Percentiles rank a stretch among this genome's conserved stretches.
Evolutionary conservation across 192 early-diverging fungal genomes (phyloP).

Genomic region (Paraglomus brasilianum): DNA sequence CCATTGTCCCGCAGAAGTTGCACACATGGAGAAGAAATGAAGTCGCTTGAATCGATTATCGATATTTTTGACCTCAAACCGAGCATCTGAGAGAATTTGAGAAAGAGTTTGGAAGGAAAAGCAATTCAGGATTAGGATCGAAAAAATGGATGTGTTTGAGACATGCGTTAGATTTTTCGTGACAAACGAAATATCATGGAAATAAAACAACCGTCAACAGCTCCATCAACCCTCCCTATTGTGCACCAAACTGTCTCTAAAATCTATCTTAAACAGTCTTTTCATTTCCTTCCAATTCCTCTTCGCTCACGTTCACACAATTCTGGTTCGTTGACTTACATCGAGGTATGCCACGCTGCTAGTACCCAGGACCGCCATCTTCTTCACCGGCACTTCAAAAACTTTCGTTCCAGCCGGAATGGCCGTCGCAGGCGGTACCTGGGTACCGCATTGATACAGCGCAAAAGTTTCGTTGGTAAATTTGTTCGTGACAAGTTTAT

Average conservation of each 20-base stretch:
- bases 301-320: not conserved
- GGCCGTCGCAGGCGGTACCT: constrained; percentile 39
- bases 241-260: not conserved
- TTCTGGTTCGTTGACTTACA: constrained; percentile 23
- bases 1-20: constrained; percentile 36
- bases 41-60: constrained; percentile 37
- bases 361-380: constrained; percentile 42
- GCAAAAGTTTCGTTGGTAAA: constrained; percentile 54
- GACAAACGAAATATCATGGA: no score
- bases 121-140: no score
- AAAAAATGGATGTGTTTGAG: not conserved
- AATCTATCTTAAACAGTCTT: constrained; percentile 20
- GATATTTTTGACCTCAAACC: constrained; percentile 41
- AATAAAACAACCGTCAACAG: no score
- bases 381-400: constrained; percentile 46
- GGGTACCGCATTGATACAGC: constrained; percentile 74
- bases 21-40: constrained; percentile 52
- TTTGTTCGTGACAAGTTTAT: constrained; percentile 65
- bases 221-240: no score
- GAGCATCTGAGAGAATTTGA: constrained; percentile 36
- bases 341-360: constrained; percentile 49
- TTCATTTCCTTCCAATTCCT: no score
- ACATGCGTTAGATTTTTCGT: no score
- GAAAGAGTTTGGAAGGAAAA: not conserved
- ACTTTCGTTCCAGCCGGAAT: constrained; percentile 45